Evolutionary conservation across 176 grass and related monocot genomes (phyloP).

Genomic region (Poa pratensis): DNA sequence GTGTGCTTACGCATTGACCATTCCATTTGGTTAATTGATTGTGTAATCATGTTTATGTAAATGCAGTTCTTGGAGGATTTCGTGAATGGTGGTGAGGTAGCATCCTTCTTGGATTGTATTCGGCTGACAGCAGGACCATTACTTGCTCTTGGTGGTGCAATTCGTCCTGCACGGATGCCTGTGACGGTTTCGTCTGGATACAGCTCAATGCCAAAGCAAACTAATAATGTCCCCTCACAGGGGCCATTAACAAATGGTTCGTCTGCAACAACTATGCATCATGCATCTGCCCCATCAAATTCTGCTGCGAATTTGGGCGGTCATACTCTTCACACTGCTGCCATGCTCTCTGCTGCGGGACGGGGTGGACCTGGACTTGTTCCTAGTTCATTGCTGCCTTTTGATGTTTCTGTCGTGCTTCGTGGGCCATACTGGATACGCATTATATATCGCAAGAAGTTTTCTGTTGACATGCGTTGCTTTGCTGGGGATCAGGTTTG

Average conservation of each 20-base stretch:
- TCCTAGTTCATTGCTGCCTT: slow-evolving; percentile 96
- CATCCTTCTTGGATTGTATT: slow-evolving; percentile 98
- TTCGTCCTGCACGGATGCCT: slow-evolving; percentile 95
- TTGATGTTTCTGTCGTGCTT: slow-evolving; percentile 97
- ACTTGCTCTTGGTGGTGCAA: slow-evolving; percentile 97
- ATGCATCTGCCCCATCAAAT: slow-evolving; percentile 47
- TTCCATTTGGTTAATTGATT: slow-evolving; percentile 6
- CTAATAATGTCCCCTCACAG: slow-evolving; percentile 45
- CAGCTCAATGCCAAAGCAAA: slow-evolving; percentile 66
- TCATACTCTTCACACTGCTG: slow-evolving; percentile 75
- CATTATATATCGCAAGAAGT: slow-evolving; percentile 99
- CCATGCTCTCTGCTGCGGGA: slow-evolving; percentile 86
- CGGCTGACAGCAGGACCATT: slow-evolving; percentile 92
- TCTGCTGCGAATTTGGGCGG: slow-evolving; percentile 62
- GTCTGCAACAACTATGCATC: slow-evolving; percentile 65
- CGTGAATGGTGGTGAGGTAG: slow-evolving; percentile 97
- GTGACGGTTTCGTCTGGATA: slow-evolving; percentile 76
- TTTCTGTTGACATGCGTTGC: slow-evolving; percentile 98
- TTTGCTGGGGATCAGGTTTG: slow-evolving; percentile 99
- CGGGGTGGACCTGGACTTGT: slow-evolving; percentile 92
- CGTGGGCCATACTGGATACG: slow-evolving; percentile 99
- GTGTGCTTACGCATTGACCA: slow-evolving; percentile 1
- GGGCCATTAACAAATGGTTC: slow-evolving; percentile 60
- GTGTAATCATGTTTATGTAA: slow-evolving; percentile 37
- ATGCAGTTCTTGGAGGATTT: slow-evolving; percentile 99